Evolutionary conservation across 192 early-diverging fungal species (phyloP).

Genomic region (Coemansia sp.): DNA sequence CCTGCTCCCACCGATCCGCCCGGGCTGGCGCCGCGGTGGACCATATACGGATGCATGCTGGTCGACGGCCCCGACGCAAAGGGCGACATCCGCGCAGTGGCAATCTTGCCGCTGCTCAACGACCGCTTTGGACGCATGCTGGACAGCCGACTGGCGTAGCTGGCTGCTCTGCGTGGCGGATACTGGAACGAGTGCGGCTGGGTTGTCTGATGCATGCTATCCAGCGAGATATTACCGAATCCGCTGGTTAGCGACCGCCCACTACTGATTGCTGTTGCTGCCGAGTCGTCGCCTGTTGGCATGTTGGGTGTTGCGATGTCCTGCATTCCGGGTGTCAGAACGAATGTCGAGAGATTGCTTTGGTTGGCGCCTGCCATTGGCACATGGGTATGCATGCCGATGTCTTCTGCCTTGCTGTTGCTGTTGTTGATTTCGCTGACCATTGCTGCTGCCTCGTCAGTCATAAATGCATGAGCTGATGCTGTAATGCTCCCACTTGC

Average conservation of each 20-base stretch:
- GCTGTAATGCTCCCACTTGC: constrained; percentile 24
- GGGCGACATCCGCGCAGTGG: constrained; percentile 29
- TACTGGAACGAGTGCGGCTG: constrained; percentile 7
- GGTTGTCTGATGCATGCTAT: not conserved
- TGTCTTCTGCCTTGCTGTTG: constrained; percentile 4
- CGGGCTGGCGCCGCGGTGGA: constrained; percentile 17
- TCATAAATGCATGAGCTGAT: constrained; percentile 12
- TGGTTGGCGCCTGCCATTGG: not conserved
- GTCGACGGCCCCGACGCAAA: constrained; percentile 9
- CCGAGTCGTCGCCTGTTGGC: not conserved
- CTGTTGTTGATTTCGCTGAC: not conserved
- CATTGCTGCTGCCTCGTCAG: constrained; percentile 20
- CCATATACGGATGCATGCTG: constrained; percentile 19
- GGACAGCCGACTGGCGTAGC: constrained; percentile 10
- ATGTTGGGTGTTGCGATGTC: not conserved
- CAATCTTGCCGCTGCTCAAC: constrained; percentile 31
- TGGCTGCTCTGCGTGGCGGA: constrained; percentile 7
- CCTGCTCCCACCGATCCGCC: not conserved
- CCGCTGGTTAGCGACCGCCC: constrained; percentile 15
- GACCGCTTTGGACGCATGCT: constrained; percentile 29
- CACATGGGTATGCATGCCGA: constrained; percentile 1
- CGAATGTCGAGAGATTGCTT: constrained; percentile 2
- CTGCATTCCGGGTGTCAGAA: constrained; percentile 1
- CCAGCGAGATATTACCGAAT: constrained; percentile 20
- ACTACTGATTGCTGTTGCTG: not conserved